Evolutionary conservation across 257 asterid species (phyloP).

Genomic region (Forsythia viridissima): DNA sequence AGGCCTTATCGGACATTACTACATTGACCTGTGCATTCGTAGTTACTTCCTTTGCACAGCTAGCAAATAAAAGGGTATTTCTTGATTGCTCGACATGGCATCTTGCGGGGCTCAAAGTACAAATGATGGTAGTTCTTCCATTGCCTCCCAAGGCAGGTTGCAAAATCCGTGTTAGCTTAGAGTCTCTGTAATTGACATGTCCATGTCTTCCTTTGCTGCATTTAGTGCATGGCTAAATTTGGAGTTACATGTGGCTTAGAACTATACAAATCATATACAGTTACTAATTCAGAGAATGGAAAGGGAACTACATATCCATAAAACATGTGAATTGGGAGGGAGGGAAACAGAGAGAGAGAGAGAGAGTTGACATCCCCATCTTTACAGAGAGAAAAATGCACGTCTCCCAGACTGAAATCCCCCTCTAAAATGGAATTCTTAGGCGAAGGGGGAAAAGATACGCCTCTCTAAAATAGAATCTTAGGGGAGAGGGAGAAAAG

Average conservation of each 20-base stretch:
- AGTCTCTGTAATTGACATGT: constrained; percentile 15
- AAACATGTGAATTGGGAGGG: background rate
- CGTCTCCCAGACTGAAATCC: too few species aligned
- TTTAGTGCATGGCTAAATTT: background rate
- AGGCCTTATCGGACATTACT: background rate
- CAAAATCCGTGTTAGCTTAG: constrained; percentile 14
- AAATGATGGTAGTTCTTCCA: constrained; percentile 12
- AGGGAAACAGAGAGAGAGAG: background rate
- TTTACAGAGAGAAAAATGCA: background rate
- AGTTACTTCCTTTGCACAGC: constrained; percentile 6
- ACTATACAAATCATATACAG: background rate
- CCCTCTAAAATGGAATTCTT: background rate
- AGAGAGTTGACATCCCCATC: background rate
- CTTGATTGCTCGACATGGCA: constrained; percentile 2
- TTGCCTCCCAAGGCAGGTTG: constrained; percentile 18
- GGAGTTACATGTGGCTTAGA: background rate
- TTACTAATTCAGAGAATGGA: background rate
- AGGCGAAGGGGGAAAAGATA: background rate
- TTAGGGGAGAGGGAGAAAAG: background rate
- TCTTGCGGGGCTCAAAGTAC: constrained; percentile 4
- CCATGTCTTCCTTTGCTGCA: constrained; percentile 16
- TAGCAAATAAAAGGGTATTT: constrained; percentile 3
- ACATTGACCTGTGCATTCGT: background rate
- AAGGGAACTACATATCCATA: too few species aligned
- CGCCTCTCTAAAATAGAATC: background rate